Base-by-base conservation (phyloP, 768 basidiomycete species). In the Suillus subalutaceus region DNA sequence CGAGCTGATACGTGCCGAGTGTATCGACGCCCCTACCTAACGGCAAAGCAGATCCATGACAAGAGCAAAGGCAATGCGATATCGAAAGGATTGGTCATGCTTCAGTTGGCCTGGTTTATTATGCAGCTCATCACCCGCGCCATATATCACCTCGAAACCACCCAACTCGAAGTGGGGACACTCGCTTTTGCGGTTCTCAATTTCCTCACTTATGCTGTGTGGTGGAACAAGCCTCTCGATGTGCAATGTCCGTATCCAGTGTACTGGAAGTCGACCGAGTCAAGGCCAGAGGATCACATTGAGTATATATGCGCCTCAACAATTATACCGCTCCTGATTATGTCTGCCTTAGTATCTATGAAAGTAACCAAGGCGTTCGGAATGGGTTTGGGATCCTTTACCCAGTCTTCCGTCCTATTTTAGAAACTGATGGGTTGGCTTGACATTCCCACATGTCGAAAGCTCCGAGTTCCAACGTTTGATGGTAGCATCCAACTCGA, bases 101-200 rank as follows among this genome's bases (percentile, higher is more conserved):
- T 73, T 7, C 82, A 83, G 58, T 74, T 76, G 9, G 48, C 71
- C 0, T 81, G 80, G 79, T 83, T 82, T 67, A 60, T 73, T 44
- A 61, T 72, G 8, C 44, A 46, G 20, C 44, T 46, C 44, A 9
- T 46, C 8, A 46, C 44, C 8, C 44, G 44, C 9, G 8, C 4
- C 20, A 46, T 46, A 8, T 46, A 46, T 46, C 44, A 9, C 18
- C 18, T 46, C 3, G 44, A 46, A 46, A 46, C 9, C 44, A 46
- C 44, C 44, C 44, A 46, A 20, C 44, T 46, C 8, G 44, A 46
- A 46, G 44, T 46, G 44, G 44, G 44, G 20, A 46, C 44, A 46
- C 44, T 46, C 20, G 44, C 44, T 46, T 46, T 46, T 46, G 44
- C 44, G 3, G 44, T n/a, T 0, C 44, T 46, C 9, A 46, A 46